These are phyloP conservation scores for Cryptococcus jaspeensis DNA, from an alignment of 1,284 basidiomycete species.

Conservation along the genomic window DNA sequence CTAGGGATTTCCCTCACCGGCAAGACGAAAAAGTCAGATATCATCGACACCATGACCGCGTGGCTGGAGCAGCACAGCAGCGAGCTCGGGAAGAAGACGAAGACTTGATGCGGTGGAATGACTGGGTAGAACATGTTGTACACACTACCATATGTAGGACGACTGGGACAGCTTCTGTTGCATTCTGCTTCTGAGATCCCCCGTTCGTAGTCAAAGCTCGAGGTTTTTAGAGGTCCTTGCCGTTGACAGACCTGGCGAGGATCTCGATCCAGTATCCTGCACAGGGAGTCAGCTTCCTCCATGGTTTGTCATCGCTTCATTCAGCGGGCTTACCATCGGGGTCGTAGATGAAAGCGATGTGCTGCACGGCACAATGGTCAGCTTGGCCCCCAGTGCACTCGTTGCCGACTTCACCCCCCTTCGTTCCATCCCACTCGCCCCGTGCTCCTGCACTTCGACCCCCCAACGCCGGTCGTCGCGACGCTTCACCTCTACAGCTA, in stretches of 20 bases:
- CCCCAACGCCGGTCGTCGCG: background rate
- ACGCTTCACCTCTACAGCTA: background rate
- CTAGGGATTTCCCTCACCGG: conserved; percentile 36
- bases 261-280: conserved; percentile 57
- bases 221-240: background rate
- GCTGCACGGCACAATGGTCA: conserved; percentile 12
- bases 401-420: background rate
- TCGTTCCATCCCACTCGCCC: background rate
- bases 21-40: conserved; percentile 42
- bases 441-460: background rate
- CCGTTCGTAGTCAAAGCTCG: too few relatives aligned
- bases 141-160: too few relatives aligned
- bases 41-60: conserved; percentile 30
- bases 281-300: conserved; percentile 15
- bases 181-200: background rate
- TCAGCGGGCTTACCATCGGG: conserved; percentile 61
- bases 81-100: conserved; percentile 24
- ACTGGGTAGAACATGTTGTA: too few relatives aligned
- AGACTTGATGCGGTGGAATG: conserved; percentile 10
- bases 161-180: background rate
- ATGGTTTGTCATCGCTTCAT: conserved; percentile 27
- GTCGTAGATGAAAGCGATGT: conserved; percentile 77
- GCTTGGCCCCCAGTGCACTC: background rate
- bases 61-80: conserved; percentile 23
- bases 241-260: conserved; percentile 32